Evolutionary conservation across 148 eudicot species (phyloP).

Genomic region (Camellia japonica): DNA sequence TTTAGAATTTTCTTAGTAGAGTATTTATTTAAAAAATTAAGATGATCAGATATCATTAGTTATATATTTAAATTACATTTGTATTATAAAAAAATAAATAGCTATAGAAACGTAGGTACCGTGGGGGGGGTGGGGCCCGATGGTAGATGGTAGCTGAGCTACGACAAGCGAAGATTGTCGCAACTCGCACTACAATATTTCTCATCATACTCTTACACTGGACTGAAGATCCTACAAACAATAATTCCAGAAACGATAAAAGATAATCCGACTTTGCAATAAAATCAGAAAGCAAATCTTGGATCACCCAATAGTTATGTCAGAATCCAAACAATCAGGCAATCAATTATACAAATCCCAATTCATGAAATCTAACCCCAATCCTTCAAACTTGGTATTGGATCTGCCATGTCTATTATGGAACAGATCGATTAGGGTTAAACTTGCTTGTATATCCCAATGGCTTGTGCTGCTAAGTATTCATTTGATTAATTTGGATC

Average conservation of each 20-base stretch:
- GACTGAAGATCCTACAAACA: not conserved
- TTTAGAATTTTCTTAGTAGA: too few relatives aligned
- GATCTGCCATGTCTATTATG: not conserved
- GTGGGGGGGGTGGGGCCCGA: constrained; percentile 14
- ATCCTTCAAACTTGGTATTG: not conserved
- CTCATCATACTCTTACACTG: constrained; percentile 37
- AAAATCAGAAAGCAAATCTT: not conserved
- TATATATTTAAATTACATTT: too few relatives aligned
- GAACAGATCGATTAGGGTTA: not conserved
- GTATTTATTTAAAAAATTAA: too few relatives aligned
- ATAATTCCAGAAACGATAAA: not conserved
- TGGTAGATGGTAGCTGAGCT: constrained; percentile 38
- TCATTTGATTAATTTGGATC: too few relatives aligned
- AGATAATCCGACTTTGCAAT: not conserved
- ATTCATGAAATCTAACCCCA: not conserved
- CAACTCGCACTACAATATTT: constrained; percentile 20
- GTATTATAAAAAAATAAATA: too few relatives aligned
- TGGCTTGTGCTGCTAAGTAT: too few relatives aligned
- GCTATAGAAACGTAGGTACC: too few relatives aligned
- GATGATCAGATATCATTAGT: too few relatives aligned
- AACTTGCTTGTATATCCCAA: too few relatives aligned
- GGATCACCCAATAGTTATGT: not conserved
- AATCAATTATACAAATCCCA: not conserved
- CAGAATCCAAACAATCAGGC: not conserved
- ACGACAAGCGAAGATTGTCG: constrained; percentile 35